Conservation (phyloP, 2,329 filamentous ascomycete genomes). For the Cladosporium sp. region DNA sequence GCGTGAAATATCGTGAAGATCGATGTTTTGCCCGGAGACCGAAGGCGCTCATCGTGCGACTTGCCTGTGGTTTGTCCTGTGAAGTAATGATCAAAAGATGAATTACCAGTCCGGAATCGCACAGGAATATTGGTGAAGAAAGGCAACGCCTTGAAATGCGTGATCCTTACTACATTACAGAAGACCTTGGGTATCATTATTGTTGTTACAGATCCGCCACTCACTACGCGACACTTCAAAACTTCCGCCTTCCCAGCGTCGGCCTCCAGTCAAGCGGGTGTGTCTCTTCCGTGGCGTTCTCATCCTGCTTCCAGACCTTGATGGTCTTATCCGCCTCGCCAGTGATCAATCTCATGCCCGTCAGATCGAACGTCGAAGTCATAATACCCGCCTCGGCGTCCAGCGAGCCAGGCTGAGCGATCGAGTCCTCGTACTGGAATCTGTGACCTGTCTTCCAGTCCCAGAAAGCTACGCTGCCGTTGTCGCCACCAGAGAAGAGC, state of each 20-base stretch:
- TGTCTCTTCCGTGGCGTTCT: conserved; percentile 80
- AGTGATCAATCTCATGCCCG: conserved; percentile 80
- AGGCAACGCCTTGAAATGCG: too few species aligned
- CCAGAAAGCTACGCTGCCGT: conserved; percentile 96
- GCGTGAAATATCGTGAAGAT: too few species aligned
- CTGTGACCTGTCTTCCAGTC: conserved; percentile 96
- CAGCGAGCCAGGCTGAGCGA: conserved; percentile 86
- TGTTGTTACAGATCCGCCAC: neutral
- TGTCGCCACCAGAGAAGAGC: conserved; percentile 89
- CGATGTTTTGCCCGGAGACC: too few species aligned
- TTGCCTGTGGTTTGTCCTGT: too few species aligned
- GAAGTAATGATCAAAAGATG: too few species aligned
- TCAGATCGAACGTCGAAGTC: conserved; percentile 86
- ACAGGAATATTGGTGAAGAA: too few species aligned
- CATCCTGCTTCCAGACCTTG: conserved; percentile 95
- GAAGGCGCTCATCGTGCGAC: too few species aligned
- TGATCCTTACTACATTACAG: neutral
- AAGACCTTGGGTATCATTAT: neutral
- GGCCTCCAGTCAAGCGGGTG: conserved; percentile 93
- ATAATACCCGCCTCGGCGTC: conserved; percentile 94
- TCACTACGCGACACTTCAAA: conserved; percentile 13
- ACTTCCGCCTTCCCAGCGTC: conserved; percentile 69
- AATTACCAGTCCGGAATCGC: too few species aligned
- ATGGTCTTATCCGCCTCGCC: conserved; percentile 95
- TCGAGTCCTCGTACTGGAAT: conserved; percentile 84